Percentiles rank a stretch among this genome's conserved stretches.
phyloP scores from a whole-genome alignment of 192 early-diverging fungal species.

The Lobosporangium transversale region DNA sequence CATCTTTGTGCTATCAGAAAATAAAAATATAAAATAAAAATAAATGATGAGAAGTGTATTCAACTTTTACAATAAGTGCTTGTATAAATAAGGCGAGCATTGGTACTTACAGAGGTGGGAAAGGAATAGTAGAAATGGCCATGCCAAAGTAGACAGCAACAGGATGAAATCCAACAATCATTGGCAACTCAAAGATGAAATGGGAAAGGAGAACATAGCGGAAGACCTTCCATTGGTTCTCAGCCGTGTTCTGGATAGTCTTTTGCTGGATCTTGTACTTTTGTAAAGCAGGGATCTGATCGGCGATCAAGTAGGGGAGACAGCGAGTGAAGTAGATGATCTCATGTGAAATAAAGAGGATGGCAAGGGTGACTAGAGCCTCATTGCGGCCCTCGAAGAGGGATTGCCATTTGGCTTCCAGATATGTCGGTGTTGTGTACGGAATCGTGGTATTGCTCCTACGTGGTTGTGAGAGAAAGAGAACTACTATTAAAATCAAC shows the following conservation, averaged over 20 bases:
- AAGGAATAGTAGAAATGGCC: constrained; percentile 81
- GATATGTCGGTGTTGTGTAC: constrained; percentile 30
- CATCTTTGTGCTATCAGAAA: constrained; percentile 61
- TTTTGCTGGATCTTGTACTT: constrained; percentile 92
- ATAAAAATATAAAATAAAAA: constrained; percentile 1
- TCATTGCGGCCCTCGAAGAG: constrained; percentile 78
- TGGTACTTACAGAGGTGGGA: constrained; percentile 74
- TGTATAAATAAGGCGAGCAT: not conserved
- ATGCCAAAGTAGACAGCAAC: constrained; percentile 86
- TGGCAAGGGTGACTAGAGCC: constrained; percentile 72
- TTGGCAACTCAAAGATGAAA: constrained; percentile 83
- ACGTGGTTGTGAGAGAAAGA: not conserved
- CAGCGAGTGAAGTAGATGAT: constrained; percentile 92
- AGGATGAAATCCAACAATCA: constrained; percentile 91
- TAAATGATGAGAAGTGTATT: not conserved
- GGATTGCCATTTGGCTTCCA: constrained; percentile 71
- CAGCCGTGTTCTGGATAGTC: constrained; percentile 70
- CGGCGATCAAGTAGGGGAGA: constrained; percentile 85
- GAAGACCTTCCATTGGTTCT: constrained; percentile 79
- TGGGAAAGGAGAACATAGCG: constrained; percentile 79
- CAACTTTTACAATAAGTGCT: not conserved
- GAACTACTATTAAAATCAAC: no score
- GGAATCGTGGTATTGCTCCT: constrained; percentile 38
- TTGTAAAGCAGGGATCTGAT: constrained; percentile 85
- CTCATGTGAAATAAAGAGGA: constrained; percentile 90